Base-by-base conservation (phyloP, 257 asterid species). In the Nicotiana otophora region DNA sequence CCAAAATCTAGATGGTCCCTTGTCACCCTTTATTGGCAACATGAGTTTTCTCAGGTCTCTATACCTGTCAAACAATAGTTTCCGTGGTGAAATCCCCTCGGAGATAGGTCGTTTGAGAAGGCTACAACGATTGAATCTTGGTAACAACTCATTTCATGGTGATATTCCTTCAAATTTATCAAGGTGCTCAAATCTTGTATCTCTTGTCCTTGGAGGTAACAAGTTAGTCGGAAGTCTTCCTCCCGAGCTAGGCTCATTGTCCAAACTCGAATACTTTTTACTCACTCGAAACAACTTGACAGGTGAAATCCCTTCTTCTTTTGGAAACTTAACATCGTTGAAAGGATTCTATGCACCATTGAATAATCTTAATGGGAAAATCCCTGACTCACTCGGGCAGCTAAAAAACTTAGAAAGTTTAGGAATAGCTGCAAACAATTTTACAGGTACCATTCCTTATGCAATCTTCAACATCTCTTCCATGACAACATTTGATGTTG, bases 321-420 rank as follows among this genome's bases (percentile, higher is more conserved):
- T 78, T 62, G 88, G 86, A 34, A 85, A 85, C 70, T 65, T 85
- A 34, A 78, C 88, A 5, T 85, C 88, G 19, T 81, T 82, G 58
- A 55, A 3, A 14, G 60, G 60, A 69, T 55, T 85, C 23, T 78
- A 62, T 20, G 82, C 76, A 68, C 77, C 81, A 46, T 62, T 75
- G 53, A 85, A 85, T 55, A 34, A 36, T 85, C 84, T 85, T 12
- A 31, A 57, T 2, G 88, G 88, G 30, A 46, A 36, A 66, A 62
- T 82, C 53, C 84, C 88, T 0, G 62, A 10, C 48, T 39, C 83
- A 9, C 78, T 85, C 23, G 85, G 86, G 28, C 55, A 48, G n/a
- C 78, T 82, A 39, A 78, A 54, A 0, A 78, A 77, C 48, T 62
- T 85, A 31, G 51, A 69, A 36, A 48, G 6, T n/a, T 1, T 85